A percentile compares a stretch with the other conserved stretches of the same genome.
These are phyloP conservation scores for Penicillium diatomitis DNA, from an alignment of 495 filamentous ascomycete species.

Conservation along the genomic window DNA sequence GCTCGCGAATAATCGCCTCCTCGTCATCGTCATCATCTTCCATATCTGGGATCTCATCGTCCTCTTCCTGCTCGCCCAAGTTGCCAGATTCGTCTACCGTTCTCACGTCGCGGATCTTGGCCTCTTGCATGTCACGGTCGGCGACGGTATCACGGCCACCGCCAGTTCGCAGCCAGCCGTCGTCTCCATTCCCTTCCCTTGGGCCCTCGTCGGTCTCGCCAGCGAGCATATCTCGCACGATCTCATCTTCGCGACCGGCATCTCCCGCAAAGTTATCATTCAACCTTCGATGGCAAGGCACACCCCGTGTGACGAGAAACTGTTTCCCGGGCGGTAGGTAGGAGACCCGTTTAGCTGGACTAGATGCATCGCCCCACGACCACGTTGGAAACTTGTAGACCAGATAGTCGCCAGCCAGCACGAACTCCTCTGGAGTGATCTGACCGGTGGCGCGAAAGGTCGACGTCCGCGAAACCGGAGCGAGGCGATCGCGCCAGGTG, in stretches of 20 bases:
- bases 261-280: conserved; percentile 90
- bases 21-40: conserved; percentile 96
- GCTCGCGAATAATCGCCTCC: conserved; percentile 89
- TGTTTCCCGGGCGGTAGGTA: conserved; percentile 89
- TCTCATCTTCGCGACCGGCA: conserved; percentile 71
- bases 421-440: conserved; percentile 96
- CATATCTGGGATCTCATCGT: conserved; percentile 94
- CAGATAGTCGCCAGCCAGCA: conserved; percentile 92
- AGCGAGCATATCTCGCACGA: conserved; percentile 69
- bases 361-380: conserved; percentile 90
- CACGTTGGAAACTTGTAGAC: conserved; percentile 99
- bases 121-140: conserved; percentile 48
- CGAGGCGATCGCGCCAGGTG: conserved; percentile 78
- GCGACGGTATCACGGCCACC: conserved; percentile 45
- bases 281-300: conserved; percentile 83
- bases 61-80: conserved; percentile 58
- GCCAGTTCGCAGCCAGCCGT: conserved; percentile 88
- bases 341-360: conserved; percentile 60
- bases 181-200: conserved; percentile 56
- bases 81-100: conserved; percentile 81
- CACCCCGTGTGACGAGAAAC: conserved; percentile 87
- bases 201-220: conserved; percentile 42
- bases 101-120: conserved; percentile 67
- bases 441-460: conserved; percentile 90
- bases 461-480: conserved; percentile 77